A percentile compares a stretch with the other conserved stretches of the same genome.
Conservation (phyloP, 1,139 yeast species). For the Protomyces pachydermus region DNA sequence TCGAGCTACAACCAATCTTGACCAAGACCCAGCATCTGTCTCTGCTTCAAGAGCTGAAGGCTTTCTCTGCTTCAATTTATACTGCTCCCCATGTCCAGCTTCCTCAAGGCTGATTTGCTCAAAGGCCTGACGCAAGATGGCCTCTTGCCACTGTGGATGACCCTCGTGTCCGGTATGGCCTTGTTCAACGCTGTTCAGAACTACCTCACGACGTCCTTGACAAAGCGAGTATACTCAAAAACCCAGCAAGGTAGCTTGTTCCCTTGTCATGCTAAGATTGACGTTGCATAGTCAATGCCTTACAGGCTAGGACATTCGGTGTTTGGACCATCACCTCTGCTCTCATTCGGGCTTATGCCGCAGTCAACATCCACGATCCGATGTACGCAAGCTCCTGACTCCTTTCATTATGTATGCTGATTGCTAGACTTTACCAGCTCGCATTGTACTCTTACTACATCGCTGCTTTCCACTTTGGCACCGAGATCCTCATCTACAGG, state of each 20-base stretch:
- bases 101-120: too few relatives aligned
- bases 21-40: too few relatives aligned
- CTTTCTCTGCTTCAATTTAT: too few relatives aligned
- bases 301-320: slow-evolving; percentile 93
- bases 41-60: too few relatives aligned
- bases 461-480: slow-evolving; percentile 80
- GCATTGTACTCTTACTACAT: slow-evolving; percentile 69
- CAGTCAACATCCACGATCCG: slow-evolving; percentile 63
- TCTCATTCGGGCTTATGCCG: slow-evolving; percentile 79
- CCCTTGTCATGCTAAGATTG: neutral
- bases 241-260: slow-evolving; percentile 47
- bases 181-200: slow-evolving; percentile 85
- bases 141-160: slow-evolving; percentile 62
- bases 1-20: too few relatives aligned
- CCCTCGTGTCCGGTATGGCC: slow-evolving; percentile 74
- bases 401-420: neutral
- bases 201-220: slow-evolving; percentile 69
- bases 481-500: slow-evolving; percentile 74
- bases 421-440: slow-evolving; percentile 57
- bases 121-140: slow-evolving; percentile 40
- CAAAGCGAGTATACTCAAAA: slow-evolving; percentile 71
- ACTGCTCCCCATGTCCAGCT: too few relatives aligned
- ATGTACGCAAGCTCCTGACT: slow-evolving; percentile 39
- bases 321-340: slow-evolving; percentile 94
- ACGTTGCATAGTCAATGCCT: slow-evolving; percentile 49